Percentiles rank a stretch among this genome's conserved stretches.
Conservation (phyloP, 495 filamentous ascomycete species). For the Letharia lupina region DNA sequence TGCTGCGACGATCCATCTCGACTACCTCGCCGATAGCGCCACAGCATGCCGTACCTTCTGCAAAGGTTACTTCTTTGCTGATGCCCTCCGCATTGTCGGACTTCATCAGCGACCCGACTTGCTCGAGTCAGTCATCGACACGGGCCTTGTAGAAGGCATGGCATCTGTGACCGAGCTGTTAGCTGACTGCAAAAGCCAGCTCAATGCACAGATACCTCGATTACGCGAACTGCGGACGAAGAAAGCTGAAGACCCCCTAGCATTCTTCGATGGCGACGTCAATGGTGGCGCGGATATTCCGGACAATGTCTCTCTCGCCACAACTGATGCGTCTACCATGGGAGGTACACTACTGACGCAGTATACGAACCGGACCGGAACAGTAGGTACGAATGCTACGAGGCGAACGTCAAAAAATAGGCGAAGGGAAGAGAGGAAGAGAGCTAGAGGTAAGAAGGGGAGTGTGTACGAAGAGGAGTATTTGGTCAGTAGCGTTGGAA, state of each 20-base stretch:
- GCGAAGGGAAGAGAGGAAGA: slow-evolving; percentile 83
- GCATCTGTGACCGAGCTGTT: slow-evolving; percentile 77
- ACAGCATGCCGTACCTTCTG: slow-evolving; percentile 63
- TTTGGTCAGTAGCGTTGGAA: slow-evolving; percentile 73
- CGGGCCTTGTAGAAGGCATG: slow-evolving; percentile 67
- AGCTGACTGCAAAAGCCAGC: slow-evolving; percentile 80
- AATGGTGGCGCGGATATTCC: slow-evolving; percentile 57
- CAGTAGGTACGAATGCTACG: slow-evolving; percentile 56
- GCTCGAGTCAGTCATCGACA: slow-evolving; percentile 56
- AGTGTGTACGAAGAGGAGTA: slow-evolving; percentile 98
- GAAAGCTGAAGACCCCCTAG: slow-evolving; percentile 71
- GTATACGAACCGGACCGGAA: slow-evolving; percentile 64
- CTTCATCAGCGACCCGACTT: slow-evolving; percentile 40
- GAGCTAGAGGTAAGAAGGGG: slow-evolving; percentile 87
- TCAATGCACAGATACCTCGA: slow-evolving; percentile 74
- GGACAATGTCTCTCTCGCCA: slow-evolving; percentile 85
- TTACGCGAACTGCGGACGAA: slow-evolving; percentile 71
- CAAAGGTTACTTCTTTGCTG: slow-evolving; percentile 73
- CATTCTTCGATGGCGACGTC: slow-evolving; percentile 62
- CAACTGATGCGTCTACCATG: slow-evolving; percentile 70
- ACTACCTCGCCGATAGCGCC: slow-evolving; percentile 65
- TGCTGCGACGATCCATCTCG: slow-evolving; percentile 70
- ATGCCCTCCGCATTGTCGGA: slow-evolving; percentile 65
- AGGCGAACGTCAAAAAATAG: slow-evolving; percentile 77
- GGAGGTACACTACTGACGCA: slow-evolving; percentile 73